A percentile compares a stretch with the other conserved stretches of the same genome.
These are phyloP conservation scores for Trapa incisa DNA, from an alignment of 345 rosid genomes.

Conservation along the genomic window DNA sequence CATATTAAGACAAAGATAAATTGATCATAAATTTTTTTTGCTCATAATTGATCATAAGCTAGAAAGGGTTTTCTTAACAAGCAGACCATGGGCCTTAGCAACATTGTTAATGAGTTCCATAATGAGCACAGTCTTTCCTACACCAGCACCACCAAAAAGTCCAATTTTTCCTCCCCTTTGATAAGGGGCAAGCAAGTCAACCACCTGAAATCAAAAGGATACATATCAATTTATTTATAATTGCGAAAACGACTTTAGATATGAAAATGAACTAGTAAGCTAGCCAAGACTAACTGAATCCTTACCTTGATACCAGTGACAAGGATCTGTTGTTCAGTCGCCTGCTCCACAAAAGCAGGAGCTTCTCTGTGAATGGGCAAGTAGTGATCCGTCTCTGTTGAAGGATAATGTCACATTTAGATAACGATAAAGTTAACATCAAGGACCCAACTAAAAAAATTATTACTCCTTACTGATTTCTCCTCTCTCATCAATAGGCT, in stretches of 20 bases:
- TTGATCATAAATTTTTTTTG: not conserved
- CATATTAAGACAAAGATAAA: not conserved
- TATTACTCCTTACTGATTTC: conserved; percentile 49
- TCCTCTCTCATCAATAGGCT: conserved; percentile 84
- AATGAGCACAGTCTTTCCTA: conserved; percentile 92
- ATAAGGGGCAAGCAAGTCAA: conserved; percentile 95
- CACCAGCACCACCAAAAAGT: conserved; percentile 98
- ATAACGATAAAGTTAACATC: no score
- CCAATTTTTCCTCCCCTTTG: conserved; percentile 99
- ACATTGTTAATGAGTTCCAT: conserved; percentile 98
- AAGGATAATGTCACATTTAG: not conserved
- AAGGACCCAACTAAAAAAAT: no score
- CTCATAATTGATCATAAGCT: not conserved
- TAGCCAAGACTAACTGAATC: not conserved
- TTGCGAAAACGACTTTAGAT: not conserved
- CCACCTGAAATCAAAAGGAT: conserved; percentile 38
- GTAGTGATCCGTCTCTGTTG: conserved; percentile 70
- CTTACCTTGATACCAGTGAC: conserved; percentile 96
- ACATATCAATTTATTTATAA: not conserved
- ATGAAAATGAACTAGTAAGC: not conserved
- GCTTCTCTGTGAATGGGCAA: conserved; percentile 97
- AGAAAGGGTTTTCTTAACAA: not conserved
- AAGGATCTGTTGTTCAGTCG: conserved; percentile 87
- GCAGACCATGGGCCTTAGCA: conserved; percentile 89
- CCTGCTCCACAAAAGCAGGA: conserved; percentile 84